phyloP scores from a whole-genome alignment of 106 monocot species.

The Apostasia shenzhenica region DNA sequence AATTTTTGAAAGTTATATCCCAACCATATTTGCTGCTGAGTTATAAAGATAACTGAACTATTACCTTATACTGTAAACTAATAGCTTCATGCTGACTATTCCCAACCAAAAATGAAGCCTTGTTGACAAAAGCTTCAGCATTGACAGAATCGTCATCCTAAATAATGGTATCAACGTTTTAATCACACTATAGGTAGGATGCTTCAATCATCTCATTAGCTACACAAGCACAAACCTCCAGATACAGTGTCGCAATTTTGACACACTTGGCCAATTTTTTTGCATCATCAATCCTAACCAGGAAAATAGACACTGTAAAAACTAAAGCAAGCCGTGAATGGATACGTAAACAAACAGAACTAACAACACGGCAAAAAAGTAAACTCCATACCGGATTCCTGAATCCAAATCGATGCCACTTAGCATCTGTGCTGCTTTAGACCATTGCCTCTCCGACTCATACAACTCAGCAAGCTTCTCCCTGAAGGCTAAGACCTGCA shows the following conservation, averaged over 20 bases:
- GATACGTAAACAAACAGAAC: background rate
- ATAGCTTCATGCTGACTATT: conserved; percentile 85
- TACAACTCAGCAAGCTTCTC: conserved; percentile 98
- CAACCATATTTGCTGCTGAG: background rate
- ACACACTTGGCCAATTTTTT: conserved; percentile 97
- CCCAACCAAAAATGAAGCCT: conserved; percentile 96
- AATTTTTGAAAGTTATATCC: background rate
- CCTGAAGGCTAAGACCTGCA: conserved; percentile 83
- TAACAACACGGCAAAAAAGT: background rate
- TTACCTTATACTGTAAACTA: conserved; percentile 94
- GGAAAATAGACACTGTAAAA: background rate
- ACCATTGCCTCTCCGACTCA: conserved; percentile 97
- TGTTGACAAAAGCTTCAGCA: conserved; percentile 97
- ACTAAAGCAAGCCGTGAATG: background rate
- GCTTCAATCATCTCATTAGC: background rate
- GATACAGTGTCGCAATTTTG: conserved; percentile 95
- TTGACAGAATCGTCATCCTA: conserved; percentile 97
- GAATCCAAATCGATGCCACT: conserved; percentile 97
- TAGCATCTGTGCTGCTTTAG: conserved; percentile 96
- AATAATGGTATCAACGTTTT: conserved; percentile 6
- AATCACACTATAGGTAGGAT: background rate
- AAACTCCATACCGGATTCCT: conserved; percentile 65
- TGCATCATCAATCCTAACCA: conserved; percentile 79
- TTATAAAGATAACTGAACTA: background rate
- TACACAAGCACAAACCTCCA: conserved; percentile 52